Evolutionary conservation across 257 asterid genomes (phyloP), one percentile per base, ranked within the genome.

Genomic region (Apocynum venetum): DNA sequence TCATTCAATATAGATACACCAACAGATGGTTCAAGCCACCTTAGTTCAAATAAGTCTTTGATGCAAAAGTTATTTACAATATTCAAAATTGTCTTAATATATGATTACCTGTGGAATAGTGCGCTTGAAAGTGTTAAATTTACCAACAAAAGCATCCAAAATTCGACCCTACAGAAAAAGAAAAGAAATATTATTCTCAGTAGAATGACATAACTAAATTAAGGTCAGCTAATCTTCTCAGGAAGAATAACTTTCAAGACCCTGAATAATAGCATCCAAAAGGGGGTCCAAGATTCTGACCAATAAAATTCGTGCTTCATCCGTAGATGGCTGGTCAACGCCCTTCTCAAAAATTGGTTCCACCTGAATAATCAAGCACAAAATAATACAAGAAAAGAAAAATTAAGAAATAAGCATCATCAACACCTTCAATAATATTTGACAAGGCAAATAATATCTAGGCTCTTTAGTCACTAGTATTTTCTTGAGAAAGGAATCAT

Each of bases 331-430:
- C 88, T 93, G 99, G 83, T 96, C 98, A 46, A 89, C 79, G 71
- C 99, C 99, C 89, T 96, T 96, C 87, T 96, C 98, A 83, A 93
- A 96, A 79, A 96, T 96, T 35, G 99, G 97, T 80, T 96, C 99
- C 84, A 96, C 99, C 99, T 96, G 63, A 65, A 46, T 25, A 67
- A 67, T 64, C 79, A 77, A 80, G 31, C 60, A 76, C 41, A 72
- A 76, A 74, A 77, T 72, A 66, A 20, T 41, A 17, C 38, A 83
- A 76, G 53, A 40, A 66, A 49, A 71, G 76, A 40, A 61, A 46
- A 81, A 59, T 75, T 17, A 35, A 36, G 40, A 31, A 31, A 2
- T 66, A 9, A 35, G 72, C n/a, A 61, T 25, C 19, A 20, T 31
- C n/a, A 64, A 38, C 31, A 40, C 44, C 61, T 51, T 25, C 64